A percentile compares a stretch with the other conserved stretches of the same genome.
phyloP scores from a whole-genome alignment of 257 asterid species.

The Eustoma russellianum region DNA sequence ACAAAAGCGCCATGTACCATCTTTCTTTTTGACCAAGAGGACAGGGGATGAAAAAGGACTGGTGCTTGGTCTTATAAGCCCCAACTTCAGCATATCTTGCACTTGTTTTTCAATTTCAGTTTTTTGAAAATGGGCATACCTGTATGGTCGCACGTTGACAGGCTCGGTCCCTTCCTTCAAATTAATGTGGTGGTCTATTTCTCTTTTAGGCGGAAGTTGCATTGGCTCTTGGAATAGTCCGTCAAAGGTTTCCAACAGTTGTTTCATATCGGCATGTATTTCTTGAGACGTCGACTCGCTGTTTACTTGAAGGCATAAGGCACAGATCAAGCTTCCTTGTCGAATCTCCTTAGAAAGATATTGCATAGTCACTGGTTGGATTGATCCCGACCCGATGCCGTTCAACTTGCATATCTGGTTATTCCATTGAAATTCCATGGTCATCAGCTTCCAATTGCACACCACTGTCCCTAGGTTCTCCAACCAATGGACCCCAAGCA shows the following conservation, averaged over 20 bases:
- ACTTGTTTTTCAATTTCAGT: slow-evolving; percentile 1
- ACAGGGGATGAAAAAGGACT: too few species aligned
- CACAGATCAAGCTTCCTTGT: too few species aligned
- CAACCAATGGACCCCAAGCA: neutral
- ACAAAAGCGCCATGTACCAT: too few species aligned
- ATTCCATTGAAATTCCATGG: neutral
- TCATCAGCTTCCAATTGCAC: neutral
- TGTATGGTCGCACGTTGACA: neutral
- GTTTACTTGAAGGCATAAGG: neutral
- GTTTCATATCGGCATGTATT: neutral
- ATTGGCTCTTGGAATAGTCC: neutral
- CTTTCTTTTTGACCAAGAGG: too few species aligned
- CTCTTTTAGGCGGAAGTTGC: neutral
- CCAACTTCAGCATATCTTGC: too few species aligned
- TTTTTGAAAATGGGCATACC: neutral
- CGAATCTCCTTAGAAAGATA: neutral
- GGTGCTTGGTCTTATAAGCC: too few species aligned
- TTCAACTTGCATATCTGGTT: neutral
- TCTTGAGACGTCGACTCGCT: neutral
- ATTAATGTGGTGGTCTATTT: neutral
- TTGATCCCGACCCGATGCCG: neutral
- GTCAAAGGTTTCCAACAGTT: neutral
- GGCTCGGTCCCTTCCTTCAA: neutral
- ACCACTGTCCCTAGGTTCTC: neutral
- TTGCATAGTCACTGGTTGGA: too few species aligned